A percentile compares a stretch with the other conserved stretches of the same genome.
These are phyloP conservation scores for Termitomyces eurrhizus DNA, from an alignment of 768 basidiomycete genomes.

Conservation along the genomic window DNA sequence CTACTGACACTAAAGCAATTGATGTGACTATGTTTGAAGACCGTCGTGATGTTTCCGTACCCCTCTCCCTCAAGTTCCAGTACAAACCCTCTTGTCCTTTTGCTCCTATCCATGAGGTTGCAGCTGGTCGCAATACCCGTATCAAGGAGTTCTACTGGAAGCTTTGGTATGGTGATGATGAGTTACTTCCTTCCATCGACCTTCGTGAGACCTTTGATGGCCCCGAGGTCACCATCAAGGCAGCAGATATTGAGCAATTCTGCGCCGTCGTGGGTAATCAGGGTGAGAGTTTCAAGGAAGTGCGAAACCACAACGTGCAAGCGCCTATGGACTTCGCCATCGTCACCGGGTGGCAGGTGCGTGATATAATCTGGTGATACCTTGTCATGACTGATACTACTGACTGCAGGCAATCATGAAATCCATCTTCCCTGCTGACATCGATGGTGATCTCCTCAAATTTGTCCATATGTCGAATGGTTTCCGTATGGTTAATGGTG, in stretches of 20 bases:
- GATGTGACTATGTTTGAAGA: conserved; percentile 80
- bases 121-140: conserved; percentile 74
- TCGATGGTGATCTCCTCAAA: conserved; percentile 93
- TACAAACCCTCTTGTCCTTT: conserved; percentile 88
- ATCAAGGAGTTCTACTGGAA: conserved; percentile 99
- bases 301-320: conserved; percentile 62
- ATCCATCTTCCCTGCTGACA: conserved; percentile 87
- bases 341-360: conserved; percentile 96
- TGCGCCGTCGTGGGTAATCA: conserved; percentile 93
- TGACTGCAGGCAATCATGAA: conserved; percentile 90
- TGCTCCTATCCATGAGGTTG: conserved; percentile 90
- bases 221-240: conserved; percentile 79
- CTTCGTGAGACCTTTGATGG: conserved; percentile 82
- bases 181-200: conserved; percentile 71
- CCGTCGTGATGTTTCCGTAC: conserved; percentile 68
- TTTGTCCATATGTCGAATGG: conserved; percentile 97
- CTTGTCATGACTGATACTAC: conserved; percentile 3
- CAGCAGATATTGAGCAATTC: conserved; percentile 79
- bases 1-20: conserved; percentile 51
- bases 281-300: conserved; percentile 83
- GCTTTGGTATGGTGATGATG: conserved; percentile 92
- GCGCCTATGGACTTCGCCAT: conserved; percentile 99
- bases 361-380: conserved; percentile 21
- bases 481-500: conserved; percentile 83
- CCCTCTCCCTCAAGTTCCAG: conserved; percentile 75